Evolutionary conservation across 768 basidiomycete genomes (phyloP).

Genomic region (Royoungia palumana): DNA sequence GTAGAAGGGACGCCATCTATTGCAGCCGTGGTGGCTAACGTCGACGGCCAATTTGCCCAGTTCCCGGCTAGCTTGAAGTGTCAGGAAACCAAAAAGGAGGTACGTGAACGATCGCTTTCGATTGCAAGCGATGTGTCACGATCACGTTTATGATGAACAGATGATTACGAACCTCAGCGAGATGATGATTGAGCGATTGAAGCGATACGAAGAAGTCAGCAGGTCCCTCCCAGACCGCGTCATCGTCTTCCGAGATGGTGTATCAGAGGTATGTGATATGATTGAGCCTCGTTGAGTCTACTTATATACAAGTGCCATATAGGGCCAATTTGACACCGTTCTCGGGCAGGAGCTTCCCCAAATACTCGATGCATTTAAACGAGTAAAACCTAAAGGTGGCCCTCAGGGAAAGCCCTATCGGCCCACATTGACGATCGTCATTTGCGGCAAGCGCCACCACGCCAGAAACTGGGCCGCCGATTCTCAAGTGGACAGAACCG

Average conservation of each 20-base stretch:
- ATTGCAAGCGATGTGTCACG: neutral
- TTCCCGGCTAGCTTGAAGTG: conserved; percentile 73
- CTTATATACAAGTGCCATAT: neutral
- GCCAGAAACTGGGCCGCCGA: conserved; percentile 58
- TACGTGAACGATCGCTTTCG: neutral
- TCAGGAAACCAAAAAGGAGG: conserved; percentile 43
- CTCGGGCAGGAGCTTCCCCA: conserved; percentile 57
- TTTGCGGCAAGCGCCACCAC: conserved; percentile 74
- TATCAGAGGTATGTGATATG: conserved; percentile 62
- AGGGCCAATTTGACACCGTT: conserved; percentile 75
- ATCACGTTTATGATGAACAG: conserved; percentile 34
- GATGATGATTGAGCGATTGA: conserved; percentile 73
- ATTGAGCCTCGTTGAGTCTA: neutral
- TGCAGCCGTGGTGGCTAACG: conserved; percentile 77
- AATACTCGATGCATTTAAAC: conserved; percentile 57
- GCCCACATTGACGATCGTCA: conserved; percentile 66
- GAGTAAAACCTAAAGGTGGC: conserved; percentile 40
- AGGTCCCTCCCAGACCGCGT: conserved; percentile 62
- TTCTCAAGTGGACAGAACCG: conserved; percentile 54
- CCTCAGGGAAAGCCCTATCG: conserved; percentile 46
- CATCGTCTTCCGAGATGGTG: conserved; percentile 76
- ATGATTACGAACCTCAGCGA: conserved; percentile 63
- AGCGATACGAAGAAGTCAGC: conserved; percentile 53
- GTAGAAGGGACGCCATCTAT: conserved; percentile 74
- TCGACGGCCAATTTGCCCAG: conserved; percentile 66